These are phyloP conservation scores for Amanita pallidorosea DNA, from an alignment of 768 basidiomycete genomes.

Conservation along the genomic window DNA sequence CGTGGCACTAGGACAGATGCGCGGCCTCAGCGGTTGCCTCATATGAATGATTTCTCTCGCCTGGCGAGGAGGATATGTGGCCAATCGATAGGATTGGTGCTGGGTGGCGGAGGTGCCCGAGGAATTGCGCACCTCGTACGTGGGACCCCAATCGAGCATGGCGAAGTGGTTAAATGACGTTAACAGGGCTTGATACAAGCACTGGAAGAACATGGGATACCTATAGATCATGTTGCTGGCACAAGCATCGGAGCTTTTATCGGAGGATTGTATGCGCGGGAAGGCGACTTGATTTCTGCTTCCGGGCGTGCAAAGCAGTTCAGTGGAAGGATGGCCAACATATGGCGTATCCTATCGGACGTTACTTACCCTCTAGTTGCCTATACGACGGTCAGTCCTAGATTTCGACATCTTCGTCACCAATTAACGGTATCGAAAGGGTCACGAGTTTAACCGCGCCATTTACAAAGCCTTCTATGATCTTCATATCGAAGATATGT, in stretches of 20 bases:
- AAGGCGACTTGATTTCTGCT: slow-evolving; percentile 82
- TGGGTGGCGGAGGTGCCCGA: slow-evolving; percentile 96
- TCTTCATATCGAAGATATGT: slow-evolving; percentile 95
- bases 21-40: slow-evolving; percentile 67
- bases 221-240: slow-evolving; percentile 88
- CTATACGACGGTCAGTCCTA: slow-evolving; percentile 64
- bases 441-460: slow-evolving; percentile 89
- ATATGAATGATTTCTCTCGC: slow-evolving; percentile 86
- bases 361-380: slow-evolving; percentile 89
- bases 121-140: slow-evolving; percentile 39
- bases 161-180: slow-evolving; percentile 1
- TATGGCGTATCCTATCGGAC: slow-evolving; percentile 90
- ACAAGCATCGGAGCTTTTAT: slow-evolving; percentile 91
- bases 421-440: slow-evolving; percentile 31
- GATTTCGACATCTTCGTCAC: neutral
- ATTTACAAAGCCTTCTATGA: slow-evolving; percentile 96
- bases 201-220: slow-evolving; percentile 83
- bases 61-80: slow-evolving; percentile 88
- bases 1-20: slow-evolving; percentile 51
- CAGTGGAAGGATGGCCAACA: slow-evolving; percentile 82
- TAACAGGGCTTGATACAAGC: slow-evolving; percentile 87
- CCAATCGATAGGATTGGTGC: slow-evolving; percentile 84
- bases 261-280: slow-evolving; percentile 90
- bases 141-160: neutral
- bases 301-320: slow-evolving; percentile 87